Conservation (phyloP, 1,284 basidiomycete species). For the Sporisorium exsertum region DNA sequence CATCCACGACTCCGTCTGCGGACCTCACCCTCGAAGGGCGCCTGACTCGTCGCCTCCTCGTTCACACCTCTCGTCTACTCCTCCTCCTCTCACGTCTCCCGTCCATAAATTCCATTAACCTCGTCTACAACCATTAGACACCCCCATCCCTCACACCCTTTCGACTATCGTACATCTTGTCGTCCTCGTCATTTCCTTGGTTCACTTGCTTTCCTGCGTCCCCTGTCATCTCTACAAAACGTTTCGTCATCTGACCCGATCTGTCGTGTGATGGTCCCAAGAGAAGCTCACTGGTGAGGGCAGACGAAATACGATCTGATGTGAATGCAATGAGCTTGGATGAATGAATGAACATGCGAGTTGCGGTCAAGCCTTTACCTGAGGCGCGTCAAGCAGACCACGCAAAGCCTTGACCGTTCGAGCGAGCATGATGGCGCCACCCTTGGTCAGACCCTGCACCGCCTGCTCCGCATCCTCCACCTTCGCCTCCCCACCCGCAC, state of each 20-base stretch:
- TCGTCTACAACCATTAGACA: background rate
- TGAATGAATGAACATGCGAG: background rate
- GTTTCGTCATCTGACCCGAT: background rate
- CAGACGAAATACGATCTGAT: background rate
- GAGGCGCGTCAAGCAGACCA: background rate
- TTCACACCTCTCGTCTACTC: background rate
- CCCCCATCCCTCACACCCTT: background rate
- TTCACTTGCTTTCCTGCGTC: background rate
- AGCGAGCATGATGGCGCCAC: slow-evolving; percentile 46
- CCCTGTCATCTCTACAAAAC: background rate
- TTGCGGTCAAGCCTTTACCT: background rate
- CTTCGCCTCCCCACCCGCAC: background rate
- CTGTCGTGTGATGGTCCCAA: background rate
- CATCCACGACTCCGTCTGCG: background rate
- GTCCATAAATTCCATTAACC: background rate
- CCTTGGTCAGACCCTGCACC: slow-evolving; percentile 40
- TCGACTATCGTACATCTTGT: background rate
- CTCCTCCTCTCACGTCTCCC: background rate
- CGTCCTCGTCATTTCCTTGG: background rate
- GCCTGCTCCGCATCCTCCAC: slow-evolving; percentile 68
- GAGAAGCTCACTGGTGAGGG: background rate
- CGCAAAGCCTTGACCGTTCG: slow-evolving; percentile 26
- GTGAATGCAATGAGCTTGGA: background rate
- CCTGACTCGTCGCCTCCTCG: background rate
- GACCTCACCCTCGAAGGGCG: too few species aligned